phyloP scores from a whole-genome alignment of 192 early-diverging fungal genomes.

The Obelidium mucronatum region DNA sequence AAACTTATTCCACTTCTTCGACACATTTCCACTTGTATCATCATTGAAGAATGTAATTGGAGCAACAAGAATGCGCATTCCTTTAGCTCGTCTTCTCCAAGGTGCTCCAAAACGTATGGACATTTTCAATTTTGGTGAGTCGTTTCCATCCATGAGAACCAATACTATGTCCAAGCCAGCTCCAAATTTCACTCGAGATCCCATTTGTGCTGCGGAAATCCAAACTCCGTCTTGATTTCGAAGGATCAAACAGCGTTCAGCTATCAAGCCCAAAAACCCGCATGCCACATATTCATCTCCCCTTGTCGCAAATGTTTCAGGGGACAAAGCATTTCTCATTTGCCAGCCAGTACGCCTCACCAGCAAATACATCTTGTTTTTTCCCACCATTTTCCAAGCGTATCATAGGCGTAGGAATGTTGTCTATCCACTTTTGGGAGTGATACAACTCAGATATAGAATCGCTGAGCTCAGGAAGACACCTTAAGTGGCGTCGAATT shows the following conservation, averaged over 20 bases:
- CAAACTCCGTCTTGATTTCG: too few relatives aligned
- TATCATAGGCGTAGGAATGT: constrained; percentile 5
- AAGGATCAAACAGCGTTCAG: too few relatives aligned
- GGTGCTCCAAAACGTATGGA: background rate
- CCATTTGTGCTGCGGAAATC: too few relatives aligned
- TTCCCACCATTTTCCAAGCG: background rate
- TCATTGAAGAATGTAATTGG: constrained; percentile 37
- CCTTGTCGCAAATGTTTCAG: too few relatives aligned
- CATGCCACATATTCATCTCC: too few relatives aligned
- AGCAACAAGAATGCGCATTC: constrained; percentile 8
- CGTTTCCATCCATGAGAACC: too few relatives aligned
- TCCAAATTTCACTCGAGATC: too few relatives aligned
- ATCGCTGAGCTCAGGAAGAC: background rate
- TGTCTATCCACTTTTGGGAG: background rate
- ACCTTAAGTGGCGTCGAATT: background rate
- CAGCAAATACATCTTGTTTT: background rate
- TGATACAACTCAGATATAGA: background rate
- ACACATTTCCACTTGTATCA: constrained; percentile 36
- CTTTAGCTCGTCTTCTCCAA: background rate
- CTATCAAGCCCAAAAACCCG: too few relatives aligned
- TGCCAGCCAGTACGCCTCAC: background rate
- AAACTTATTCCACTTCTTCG: constrained; percentile 44
- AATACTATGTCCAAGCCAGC: too few relatives aligned
- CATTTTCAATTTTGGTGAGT: too few relatives aligned
- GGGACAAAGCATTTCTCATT: too few relatives aligned